Conservation (phyloP, 257 asterid species). For the Fraxinus quadrangulata region DNA sequence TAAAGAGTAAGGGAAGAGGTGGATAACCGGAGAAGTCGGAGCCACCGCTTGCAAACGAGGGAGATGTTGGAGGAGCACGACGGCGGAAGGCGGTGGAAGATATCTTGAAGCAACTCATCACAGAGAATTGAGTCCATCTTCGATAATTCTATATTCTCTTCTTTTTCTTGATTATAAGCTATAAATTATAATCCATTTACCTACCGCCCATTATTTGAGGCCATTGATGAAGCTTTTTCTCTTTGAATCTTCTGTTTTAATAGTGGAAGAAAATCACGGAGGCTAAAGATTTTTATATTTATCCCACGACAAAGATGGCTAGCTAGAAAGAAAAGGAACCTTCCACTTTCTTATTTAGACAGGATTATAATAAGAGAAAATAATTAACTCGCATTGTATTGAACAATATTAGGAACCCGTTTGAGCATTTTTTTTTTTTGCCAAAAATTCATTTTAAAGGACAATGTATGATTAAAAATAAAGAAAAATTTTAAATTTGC, state of each 20-base stretch:
- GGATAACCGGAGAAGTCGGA: conserved; percentile 65
- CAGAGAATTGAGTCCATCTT: conserved; percentile 66
- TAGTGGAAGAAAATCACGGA: not conserved
- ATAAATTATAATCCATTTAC: conserved; percentile 5
- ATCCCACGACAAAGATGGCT: not conserved
- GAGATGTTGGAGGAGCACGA: conserved; percentile 50
- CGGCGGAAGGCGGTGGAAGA: conserved; percentile 76
- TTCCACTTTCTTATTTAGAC: not conserved
- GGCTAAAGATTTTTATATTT: not conserved
- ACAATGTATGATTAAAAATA: no score
- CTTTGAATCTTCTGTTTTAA: not conserved
- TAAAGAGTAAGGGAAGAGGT: conserved; percentile 58
- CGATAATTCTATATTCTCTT: not conserved
- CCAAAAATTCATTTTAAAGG: no score
- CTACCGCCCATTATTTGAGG: conserved; percentile 33
- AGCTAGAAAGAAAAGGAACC: not conserved
- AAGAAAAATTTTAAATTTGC: no score
- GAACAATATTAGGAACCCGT: no score
- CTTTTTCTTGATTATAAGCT: not conserved
- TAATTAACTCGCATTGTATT: no score
- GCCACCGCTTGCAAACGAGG: conserved; percentile 71
- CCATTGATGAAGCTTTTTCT: not conserved
- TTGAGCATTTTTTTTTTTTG: no score
- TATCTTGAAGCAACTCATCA: conserved; percentile 80
- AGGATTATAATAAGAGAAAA: no score